Evolutionary conservation across 2,329 filamentous ascomycete species (phyloP).

Genomic region (Fusarium buharicum): DNA sequence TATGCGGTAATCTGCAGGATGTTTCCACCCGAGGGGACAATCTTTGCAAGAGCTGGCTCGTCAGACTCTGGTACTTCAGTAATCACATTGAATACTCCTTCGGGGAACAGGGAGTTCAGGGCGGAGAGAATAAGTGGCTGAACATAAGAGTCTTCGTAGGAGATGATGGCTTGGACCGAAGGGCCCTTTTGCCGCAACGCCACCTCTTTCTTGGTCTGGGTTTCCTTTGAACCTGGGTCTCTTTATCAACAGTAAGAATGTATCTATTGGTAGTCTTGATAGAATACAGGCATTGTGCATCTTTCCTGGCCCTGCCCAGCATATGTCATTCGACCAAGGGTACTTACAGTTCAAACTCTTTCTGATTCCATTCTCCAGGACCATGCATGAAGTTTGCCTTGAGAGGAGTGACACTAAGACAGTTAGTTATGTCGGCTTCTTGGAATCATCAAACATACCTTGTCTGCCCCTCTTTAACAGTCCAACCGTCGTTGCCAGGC

Average conservation of each 20-base stretch:
- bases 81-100: conserved; percentile 65
- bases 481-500: conserved; percentile 93
- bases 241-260: conserved; percentile 50
- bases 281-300: conserved; percentile 46
- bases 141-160: conserved; percentile 90
- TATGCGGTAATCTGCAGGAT: conserved; percentile 87
- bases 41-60: conserved; percentile 50
- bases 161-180: conserved; percentile 72
- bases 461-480: conserved; percentile 85
- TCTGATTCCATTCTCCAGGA: conserved; percentile 67
- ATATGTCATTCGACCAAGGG: conserved; percentile 28
- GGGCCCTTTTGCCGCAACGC: conserved; percentile 36
- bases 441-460: conserved; percentile 65
- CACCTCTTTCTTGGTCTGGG: conserved; percentile 28
- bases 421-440: conserved; percentile 12
- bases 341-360: conserved; percentile 87
- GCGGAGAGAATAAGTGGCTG: conserved; percentile 84
- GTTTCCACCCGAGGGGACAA: conserved; percentile 54
- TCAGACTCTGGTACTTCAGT: conserved; percentile 51
- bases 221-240: conserved; percentile 41
- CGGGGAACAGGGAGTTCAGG: conserved; percentile 70
- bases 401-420: conserved; percentile 81
- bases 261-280: conserved; percentile 49
- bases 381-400: conserved; percentile 93
- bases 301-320: conserved; percentile 30